These are phyloP conservation scores for Cercospora berteroae DNA, from an alignment of 2,329 filamentous ascomycete species.

Conservation along the genomic window DNA sequence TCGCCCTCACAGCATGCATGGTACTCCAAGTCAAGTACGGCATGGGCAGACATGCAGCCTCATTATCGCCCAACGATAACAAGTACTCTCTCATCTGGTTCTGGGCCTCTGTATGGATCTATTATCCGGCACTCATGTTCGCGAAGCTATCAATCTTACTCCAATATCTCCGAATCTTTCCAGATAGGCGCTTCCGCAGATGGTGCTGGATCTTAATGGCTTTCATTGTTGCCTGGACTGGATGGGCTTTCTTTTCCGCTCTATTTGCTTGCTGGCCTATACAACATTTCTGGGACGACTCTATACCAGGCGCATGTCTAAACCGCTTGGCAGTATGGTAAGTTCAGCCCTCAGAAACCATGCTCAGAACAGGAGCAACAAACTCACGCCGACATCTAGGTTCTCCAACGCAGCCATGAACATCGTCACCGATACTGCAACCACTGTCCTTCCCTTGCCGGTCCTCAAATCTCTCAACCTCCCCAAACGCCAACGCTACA, in stretches of 20 bases:
- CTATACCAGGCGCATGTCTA: slow-evolving; percentile 26
- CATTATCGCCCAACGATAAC: slow-evolving; percentile 21
- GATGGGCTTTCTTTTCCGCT: slow-evolving; percentile 33
- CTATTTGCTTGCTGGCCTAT: slow-evolving; percentile 37
- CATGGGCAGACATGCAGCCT: slow-evolving; percentile 30
- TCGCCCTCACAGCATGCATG: slow-evolving; percentile 26
- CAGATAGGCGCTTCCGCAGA: slow-evolving; percentile 29
- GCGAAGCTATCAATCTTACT: slow-evolving; percentile 39
- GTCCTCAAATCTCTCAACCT: slow-evolving; percentile 35
- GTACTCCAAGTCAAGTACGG: slow-evolving; percentile 31
- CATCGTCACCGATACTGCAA: slow-evolving; percentile 37
- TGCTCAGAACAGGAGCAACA: background rate
- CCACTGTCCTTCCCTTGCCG: slow-evolving; percentile 36
- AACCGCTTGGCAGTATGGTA: slow-evolving; percentile 35
- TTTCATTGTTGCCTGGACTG: slow-evolving; percentile 31
- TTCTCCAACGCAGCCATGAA: slow-evolving; percentile 36
- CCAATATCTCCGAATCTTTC: slow-evolving; percentile 39
- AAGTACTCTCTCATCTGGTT: slow-evolving; percentile 28
- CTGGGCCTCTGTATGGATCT: slow-evolving; percentile 29
- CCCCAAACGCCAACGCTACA: slow-evolving; percentile 30
- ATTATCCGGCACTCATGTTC: slow-evolving; percentile 31
- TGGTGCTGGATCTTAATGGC: slow-evolving; percentile 31
- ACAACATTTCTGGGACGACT: slow-evolving; percentile 32
- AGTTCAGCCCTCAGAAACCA: background rate
- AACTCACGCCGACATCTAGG: slow-evolving; percentile 8